Percentiles rank a stretch among this genome's conserved stretches.
Evolutionary conservation across 495 filamentous ascomycete species (phyloP).

Genomic region (Penicillium turbatum): DNA sequence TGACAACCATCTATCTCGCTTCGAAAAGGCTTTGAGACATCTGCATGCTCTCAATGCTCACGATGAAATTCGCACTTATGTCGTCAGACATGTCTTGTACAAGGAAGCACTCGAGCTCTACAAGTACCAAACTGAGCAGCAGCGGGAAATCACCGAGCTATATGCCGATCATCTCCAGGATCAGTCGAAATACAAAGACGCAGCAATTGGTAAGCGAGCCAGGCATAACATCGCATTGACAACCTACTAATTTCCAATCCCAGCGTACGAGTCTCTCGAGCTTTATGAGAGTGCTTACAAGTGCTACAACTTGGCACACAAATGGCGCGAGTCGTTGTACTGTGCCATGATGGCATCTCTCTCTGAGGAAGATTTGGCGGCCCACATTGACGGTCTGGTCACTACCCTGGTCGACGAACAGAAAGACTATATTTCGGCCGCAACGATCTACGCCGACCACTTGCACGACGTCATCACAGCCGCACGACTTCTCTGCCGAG

Average conservation of each 20-base stretch:
- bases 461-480: constrained; percentile 64
- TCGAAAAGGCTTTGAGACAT: constrained; percentile 70
- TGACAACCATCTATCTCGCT: constrained; percentile 76
- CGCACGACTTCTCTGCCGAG: constrained; percentile 70
- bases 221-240: background rate
- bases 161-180: constrained; percentile 76
- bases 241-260: constrained; percentile 1
- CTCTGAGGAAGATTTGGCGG: constrained; percentile 49
- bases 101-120: constrained; percentile 73
- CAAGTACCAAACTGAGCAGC: constrained; percentile 64
- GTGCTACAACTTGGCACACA: constrained; percentile 74
- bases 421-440: constrained; percentile 77
- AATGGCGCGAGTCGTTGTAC: constrained; percentile 88
- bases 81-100: constrained; percentile 75
- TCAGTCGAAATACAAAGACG: constrained; percentile 73
- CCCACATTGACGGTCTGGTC: constrained; percentile 63
- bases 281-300: constrained; percentile 67
- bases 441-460: constrained; percentile 76
- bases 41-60: constrained; percentile 64
- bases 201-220: constrained; percentile 58
- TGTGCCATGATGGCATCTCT: constrained; percentile 64
- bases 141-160: constrained; percentile 61
- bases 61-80: constrained; percentile 71
- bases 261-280: constrained; percentile 81
- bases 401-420: constrained; percentile 74